Evolutionary conservation across 139 green algal genomes (phyloP).

Genomic region (Nannochloris sp.): DNA sequence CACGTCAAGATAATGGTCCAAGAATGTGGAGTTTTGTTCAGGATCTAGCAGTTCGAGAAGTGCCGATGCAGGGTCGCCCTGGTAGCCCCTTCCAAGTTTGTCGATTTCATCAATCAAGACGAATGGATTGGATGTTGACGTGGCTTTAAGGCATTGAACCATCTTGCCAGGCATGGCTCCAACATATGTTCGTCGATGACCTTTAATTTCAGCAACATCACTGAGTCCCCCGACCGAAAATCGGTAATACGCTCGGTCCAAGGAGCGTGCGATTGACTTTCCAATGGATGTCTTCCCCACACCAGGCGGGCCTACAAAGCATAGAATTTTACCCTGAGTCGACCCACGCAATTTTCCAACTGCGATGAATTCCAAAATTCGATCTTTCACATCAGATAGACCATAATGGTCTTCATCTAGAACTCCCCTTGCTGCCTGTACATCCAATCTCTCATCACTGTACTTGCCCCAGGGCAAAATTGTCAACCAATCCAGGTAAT

Average conservation of each 20-base stretch:
- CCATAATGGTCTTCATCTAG: conserved; percentile 96
- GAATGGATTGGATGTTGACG: conserved; percentile 76
- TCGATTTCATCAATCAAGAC: conserved; percentile 98
- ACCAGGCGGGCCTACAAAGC: conserved; percentile 83
- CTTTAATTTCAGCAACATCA: conserved; percentile 97
- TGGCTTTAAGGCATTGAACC: conserved; percentile 93
- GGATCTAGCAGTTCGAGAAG: conserved; percentile 96
- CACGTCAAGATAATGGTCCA: conserved; percentile 97
- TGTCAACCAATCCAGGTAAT: conserved; percentile 97
- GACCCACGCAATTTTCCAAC: conserved; percentile 68
- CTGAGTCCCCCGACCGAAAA: conserved; percentile 88
- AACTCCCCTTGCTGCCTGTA: conserved; percentile 60
- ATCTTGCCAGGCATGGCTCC: conserved; percentile 98
- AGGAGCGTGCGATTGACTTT: conserved; percentile 68
- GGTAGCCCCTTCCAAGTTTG: conserved; percentile 69
- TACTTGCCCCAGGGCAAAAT: conserved; percentile 77
- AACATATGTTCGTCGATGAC: conserved; percentile 90
- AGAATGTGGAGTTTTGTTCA: conserved; percentile 90
- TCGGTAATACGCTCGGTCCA: conserved; percentile 82
- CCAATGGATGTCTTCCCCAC: conserved; percentile 93
- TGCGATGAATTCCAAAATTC: conserved; percentile 97
- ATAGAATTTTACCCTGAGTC: conserved; percentile 90
- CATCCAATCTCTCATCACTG: conserved; percentile 76
- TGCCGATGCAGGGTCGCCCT: conserved; percentile 84
- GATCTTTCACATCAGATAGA: conserved; percentile 89